Conservation (phyloP, 768 basidiomycete species). For the Trametes coccinea region DNA sequence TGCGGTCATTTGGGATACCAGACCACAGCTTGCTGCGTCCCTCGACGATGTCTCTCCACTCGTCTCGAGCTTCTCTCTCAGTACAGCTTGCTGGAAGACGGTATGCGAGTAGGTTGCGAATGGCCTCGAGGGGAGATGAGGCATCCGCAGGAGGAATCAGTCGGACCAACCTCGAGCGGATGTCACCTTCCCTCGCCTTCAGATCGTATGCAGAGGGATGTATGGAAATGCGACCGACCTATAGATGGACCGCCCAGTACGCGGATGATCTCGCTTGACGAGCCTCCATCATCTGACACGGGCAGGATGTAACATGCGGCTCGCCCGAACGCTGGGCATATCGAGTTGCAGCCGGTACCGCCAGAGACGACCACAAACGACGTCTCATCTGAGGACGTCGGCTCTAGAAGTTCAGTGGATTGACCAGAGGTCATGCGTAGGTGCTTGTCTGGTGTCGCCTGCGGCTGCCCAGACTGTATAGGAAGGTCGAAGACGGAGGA, state of each 20-base stretch:
- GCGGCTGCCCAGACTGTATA: slow-evolving; percentile 36
- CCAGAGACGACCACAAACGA: slow-evolving; percentile 83
- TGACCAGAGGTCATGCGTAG: not conserved
- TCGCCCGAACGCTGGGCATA: slow-evolving; percentile 79
- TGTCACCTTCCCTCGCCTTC: slow-evolving; percentile 57
- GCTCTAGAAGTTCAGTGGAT: not conserved
- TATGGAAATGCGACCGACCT: slow-evolving; percentile 42
- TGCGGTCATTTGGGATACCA: slow-evolving; percentile 85
- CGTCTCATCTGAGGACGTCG: slow-evolving; percentile 24
- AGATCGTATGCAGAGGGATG: not conserved
- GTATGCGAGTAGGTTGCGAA: slow-evolving; percentile 76
- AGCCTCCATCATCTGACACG: slow-evolving; percentile 94
- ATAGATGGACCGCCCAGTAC: slow-evolving; percentile 87
- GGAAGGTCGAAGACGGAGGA: slow-evolving; percentile 80
- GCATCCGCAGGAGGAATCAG: slow-evolving; percentile 70
- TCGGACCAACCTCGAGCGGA: slow-evolving; percentile 85
- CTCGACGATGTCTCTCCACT: slow-evolving; percentile 93
- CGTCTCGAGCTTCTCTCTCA: slow-evolving; percentile 78
- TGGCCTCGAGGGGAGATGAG: slow-evolving; percentile 66
- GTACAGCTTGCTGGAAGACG: slow-evolving; percentile 69
- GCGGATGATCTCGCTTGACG: slow-evolving; percentile 91
- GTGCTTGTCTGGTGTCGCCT: slow-evolving; percentile 5
- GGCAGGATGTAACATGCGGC: slow-evolving; percentile 80
- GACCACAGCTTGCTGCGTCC: slow-evolving; percentile 79
- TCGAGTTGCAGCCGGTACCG: slow-evolving; percentile 92